phyloP scores from a whole-genome alignment of 257 asterid species.

The Osmanthus fragrans region DNA sequence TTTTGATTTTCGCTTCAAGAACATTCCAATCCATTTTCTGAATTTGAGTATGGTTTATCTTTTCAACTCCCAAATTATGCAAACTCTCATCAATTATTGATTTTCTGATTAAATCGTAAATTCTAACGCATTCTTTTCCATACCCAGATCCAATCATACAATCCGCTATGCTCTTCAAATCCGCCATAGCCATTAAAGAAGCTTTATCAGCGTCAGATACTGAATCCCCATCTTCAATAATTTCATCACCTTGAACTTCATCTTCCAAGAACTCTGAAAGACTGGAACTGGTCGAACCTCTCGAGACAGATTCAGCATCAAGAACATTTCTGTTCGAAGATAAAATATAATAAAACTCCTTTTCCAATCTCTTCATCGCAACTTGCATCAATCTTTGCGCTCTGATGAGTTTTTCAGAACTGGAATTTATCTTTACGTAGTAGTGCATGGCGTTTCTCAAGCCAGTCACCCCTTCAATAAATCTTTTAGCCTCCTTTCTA shows the following conservation, averaged over 20 bases:
- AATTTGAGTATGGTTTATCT: conserved; percentile 48
- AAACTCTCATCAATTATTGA: conserved; percentile 78
- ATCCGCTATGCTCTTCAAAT: conserved; percentile 63
- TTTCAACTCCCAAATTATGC: conserved; percentile 67
- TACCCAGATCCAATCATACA: conserved; percentile 74
- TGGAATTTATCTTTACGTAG: conserved; percentile 36
- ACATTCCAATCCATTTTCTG: conserved; percentile 74
- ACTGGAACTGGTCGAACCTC: conserved; percentile 35
- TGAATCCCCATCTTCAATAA: conserved; percentile 4
- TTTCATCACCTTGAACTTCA: conserved; percentile 40
- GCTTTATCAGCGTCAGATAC: conserved; percentile 23
- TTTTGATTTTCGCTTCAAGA: conserved; percentile 52
- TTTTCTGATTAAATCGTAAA: conserved; percentile 60
- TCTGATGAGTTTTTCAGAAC: conserved; percentile 44
- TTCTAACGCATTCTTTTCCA: conserved; percentile 58
- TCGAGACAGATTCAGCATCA: conserved; percentile 57
- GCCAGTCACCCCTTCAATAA: conserved; percentile 45
- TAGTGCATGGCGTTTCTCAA: conserved; percentile 59
- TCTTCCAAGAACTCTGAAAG: conserved; percentile 44
- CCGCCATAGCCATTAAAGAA: conserved; percentile 45
- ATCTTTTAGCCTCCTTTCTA: conserved; percentile 39
- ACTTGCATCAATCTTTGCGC: conserved; percentile 67
- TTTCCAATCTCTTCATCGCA: conserved; percentile 65
- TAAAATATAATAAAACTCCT: conserved; percentile 55
- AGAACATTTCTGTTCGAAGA: conserved; percentile 46